These are phyloP conservation scores for Madurella mycetomatis DNA, from an alignment of 2,329 filamentous ascomycete genomes.

Conservation along the genomic window DNA sequence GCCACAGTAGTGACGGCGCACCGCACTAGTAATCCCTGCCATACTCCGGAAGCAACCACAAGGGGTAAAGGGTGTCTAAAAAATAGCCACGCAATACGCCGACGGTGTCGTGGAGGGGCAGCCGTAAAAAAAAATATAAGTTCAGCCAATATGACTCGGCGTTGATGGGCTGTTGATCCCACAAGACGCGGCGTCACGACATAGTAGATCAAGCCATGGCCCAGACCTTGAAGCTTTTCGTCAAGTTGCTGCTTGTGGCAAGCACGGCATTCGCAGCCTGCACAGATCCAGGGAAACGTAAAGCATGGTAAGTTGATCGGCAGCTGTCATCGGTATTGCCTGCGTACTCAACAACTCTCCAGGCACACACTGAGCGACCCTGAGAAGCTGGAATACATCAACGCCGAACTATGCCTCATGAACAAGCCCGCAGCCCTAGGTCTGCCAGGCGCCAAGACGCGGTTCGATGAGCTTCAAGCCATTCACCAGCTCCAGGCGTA, in stretches of 20 bases:
- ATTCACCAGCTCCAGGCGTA: constrained; percentile 26
- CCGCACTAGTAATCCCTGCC: no score
- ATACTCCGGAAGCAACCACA: no score
- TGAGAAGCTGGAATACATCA: constrained; percentile 26
- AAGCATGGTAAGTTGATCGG: constrained; percentile 19
- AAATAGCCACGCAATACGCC: no score
- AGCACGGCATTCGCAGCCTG: background rate
- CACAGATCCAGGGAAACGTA: constrained; percentile 18
- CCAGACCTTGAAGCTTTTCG: background rate
- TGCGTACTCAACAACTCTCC: background rate
- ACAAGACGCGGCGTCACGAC: no score
- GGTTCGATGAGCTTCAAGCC: constrained; percentile 28
- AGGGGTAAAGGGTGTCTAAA: no score
- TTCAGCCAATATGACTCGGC: no score
- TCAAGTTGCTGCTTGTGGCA: no score
- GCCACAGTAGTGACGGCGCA: no score
- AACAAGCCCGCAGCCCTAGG: constrained; percentile 18
- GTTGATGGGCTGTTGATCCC: no score
- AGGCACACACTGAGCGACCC: constrained; percentile 27
- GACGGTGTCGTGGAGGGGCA: no score
- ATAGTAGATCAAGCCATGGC: background rate
- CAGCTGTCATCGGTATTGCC: background rate
- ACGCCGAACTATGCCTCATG: constrained; percentile 30
- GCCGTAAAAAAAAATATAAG: no score
- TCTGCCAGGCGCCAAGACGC: constrained; percentile 21